Percentiles rank a stretch among this genome's conserved stretches.
These are phyloP conservation scores for Endothia cerciana DNA, from an alignment of 2,329 filamentous ascomycete genomes.

Conservation along the genomic window DNA sequence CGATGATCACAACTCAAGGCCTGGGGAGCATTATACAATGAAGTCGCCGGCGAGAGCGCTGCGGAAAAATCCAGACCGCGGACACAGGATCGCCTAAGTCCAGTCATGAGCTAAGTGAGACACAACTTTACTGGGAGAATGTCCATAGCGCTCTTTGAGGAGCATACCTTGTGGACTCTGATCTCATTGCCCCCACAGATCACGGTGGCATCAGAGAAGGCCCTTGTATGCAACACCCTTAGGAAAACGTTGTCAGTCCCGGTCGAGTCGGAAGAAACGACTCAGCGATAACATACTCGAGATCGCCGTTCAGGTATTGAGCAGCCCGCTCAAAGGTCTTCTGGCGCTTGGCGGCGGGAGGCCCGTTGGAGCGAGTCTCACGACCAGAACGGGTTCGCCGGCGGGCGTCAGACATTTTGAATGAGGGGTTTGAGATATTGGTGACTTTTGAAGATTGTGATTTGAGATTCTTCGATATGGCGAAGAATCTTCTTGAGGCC, in stretches of 20 bases:
- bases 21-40: no score
- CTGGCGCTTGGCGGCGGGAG: background rate
- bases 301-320: background rate
- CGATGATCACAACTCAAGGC: no score
- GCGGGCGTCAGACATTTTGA: background rate
- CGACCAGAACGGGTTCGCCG: background rate
- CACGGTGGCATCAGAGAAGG: background rate
- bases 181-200: background rate
- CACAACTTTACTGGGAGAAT: no score
- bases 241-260: background rate
- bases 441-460: background rate
- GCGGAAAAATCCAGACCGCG: background rate
- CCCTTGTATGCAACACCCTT: background rate
- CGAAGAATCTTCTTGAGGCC: no score
- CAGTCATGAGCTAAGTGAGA: background rate
- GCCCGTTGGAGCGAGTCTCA: background rate
- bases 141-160: no score
- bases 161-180: background rate
- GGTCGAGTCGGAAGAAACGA: background rate
- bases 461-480: background rate
- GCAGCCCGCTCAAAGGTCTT: background rate
- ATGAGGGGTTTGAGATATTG: background rate
- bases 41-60: background rate
- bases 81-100: background rate
- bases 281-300: background rate